A percentile compares a stretch with the other conserved stretches of the same genome.
Conservation (phyloP, 331 rosid genomes). For the Phaseolus coccineus region DNA sequence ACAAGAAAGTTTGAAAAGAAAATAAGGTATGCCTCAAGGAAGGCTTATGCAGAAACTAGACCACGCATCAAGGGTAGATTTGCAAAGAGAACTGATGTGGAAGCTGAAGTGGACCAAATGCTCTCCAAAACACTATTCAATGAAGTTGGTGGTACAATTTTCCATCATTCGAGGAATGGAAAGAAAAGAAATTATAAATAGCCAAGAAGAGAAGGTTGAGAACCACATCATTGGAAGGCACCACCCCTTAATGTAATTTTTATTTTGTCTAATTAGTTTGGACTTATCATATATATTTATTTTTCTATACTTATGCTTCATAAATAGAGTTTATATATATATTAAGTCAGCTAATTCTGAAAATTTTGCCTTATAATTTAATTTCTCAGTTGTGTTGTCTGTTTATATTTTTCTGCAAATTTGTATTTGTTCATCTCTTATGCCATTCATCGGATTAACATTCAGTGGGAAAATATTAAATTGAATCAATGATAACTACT, state of each 20-base stretch:
- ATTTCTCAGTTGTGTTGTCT: not conserved
- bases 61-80: constrained; percentile 90
- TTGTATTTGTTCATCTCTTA: not conserved
- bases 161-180: constrained; percentile 57
- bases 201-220: not conserved
- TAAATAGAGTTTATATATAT: not conserved
- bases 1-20: constrained; percentile 87
- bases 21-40: constrained; percentile 84
- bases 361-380: not conserved
- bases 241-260: not conserved
- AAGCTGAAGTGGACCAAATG: constrained; percentile 70
- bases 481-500: not conserved
- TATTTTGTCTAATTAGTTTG: not conserved
- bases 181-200: not conserved
- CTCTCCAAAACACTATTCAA: constrained; percentile 59
- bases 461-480: not conserved
- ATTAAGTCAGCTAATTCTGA: not conserved
- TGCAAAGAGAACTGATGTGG: constrained; percentile 69
- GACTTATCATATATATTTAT: not conserved
- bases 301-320: constrained; percentile 19
- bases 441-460: not conserved
- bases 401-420: not conserved
- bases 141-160: constrained; percentile 66
- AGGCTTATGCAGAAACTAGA: constrained; percentile 90
- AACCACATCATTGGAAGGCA: not conserved